Evolutionary conservation across 1,139 yeast genomes (phyloP).

Genomic region (Debaryomycetaceae sp.): DNA sequence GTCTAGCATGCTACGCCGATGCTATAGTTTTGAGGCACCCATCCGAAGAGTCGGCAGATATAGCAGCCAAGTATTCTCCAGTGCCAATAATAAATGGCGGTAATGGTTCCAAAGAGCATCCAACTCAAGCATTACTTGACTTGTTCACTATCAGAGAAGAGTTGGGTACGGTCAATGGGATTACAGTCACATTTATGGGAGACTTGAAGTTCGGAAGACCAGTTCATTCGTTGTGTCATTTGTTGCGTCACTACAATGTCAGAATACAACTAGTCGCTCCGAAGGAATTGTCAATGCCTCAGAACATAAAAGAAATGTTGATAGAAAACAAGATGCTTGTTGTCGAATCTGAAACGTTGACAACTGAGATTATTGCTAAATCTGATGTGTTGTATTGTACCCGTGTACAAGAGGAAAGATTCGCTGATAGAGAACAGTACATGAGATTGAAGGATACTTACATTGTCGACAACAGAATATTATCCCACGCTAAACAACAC

Average conservation of each 20-base stretch:
- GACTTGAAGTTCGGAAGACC: conserved; percentile 98
- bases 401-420: conserved; percentile 97
- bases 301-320: conserved; percentile 63
- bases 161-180: conserved; percentile 96
- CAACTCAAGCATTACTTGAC: conserved; percentile 97
- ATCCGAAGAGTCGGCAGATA: conserved; percentile 82
- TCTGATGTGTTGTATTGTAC: conserved; percentile 98
- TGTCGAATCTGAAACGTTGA: conserved; percentile 69
- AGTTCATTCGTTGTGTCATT: conserved; percentile 91
- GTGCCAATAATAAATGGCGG: conserved; percentile 98
- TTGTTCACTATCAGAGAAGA: conserved; percentile 98
- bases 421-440: conserved; percentile 70
- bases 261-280: conserved; percentile 92
- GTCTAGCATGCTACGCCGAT: conserved; percentile 93
- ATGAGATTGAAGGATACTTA: conserved; percentile 87
- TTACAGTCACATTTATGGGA: conserved; percentile 98
- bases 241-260: conserved; percentile 89
- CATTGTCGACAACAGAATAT: conserved; percentile 87
- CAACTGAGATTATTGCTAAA: conserved; percentile 78
- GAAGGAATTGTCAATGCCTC: conserved; percentile 79
- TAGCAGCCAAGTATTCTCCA: conserved; percentile 95
- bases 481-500: conserved; percentile 92
- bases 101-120: conserved; percentile 96
- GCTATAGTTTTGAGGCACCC: conserved; percentile 98
- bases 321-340: conserved; percentile 63